phyloP scores from a whole-genome alignment of 441 rosid genomes.

The Codiaeum variegatum region DNA sequence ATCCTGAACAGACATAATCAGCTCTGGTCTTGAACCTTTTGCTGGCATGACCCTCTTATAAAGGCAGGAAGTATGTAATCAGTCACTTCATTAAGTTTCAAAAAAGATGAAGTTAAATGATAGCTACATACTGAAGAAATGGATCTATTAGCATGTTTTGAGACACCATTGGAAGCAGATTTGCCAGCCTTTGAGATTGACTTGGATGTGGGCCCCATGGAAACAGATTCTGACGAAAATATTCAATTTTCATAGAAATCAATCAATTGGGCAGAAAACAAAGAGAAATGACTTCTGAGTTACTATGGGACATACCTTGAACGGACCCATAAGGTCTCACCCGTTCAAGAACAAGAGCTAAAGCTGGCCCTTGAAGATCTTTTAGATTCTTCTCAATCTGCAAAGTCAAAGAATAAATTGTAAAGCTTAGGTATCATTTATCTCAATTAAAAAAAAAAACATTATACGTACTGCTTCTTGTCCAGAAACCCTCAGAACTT shows the following conservation, averaged over 20 bases:
- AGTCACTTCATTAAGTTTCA: conserved; percentile 15
- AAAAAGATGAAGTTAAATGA: conserved; percentile 19
- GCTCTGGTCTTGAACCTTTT: conserved; percentile 69
- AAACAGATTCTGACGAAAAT: conserved; percentile 33
- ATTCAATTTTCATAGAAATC: conserved; percentile 20
- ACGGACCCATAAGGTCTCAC: conserved; percentile 56
- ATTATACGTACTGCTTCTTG: conserved; percentile 57
- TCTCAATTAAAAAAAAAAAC: too few species aligned
- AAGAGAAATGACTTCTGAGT: conserved; percentile 14
- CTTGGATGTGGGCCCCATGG: conserved; percentile 54
- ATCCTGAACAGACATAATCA: conserved; percentile 66
- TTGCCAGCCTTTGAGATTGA: conserved; percentile 55
- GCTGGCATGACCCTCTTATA: conserved; percentile 63
- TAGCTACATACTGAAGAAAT: conserved; percentile 51
- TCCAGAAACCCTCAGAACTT: conserved; percentile 81
- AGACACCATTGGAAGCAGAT: conserved; percentile 58
- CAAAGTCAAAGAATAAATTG: conserved; percentile 7
- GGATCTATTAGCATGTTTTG: conserved; percentile 64
- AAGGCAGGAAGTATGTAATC: conserved; percentile 32
- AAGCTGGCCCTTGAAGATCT: conserved; percentile 91
- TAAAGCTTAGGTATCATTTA: neutral
- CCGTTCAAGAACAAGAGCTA: conserved; percentile 78
- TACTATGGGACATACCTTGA: conserved; percentile 54
- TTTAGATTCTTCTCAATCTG: conserved; percentile 83
- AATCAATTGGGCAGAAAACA: neutral